These are phyloP conservation scores for Pseudopyricularia cyperi DNA, from an alignment of 2,329 filamentous ascomycete genomes.

Conservation along the genomic window DNA sequence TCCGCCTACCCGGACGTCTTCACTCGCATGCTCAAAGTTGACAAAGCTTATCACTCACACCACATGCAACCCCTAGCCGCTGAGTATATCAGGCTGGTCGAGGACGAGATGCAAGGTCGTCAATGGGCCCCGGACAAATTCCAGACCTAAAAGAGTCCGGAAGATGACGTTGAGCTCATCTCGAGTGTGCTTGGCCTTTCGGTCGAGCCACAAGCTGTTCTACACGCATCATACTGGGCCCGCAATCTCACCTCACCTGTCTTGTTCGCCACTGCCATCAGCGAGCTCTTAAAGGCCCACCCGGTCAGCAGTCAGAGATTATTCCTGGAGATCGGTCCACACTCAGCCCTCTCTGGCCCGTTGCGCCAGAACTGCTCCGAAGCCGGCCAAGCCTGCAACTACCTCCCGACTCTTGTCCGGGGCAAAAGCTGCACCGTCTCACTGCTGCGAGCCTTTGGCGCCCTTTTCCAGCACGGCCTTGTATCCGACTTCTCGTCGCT, in stretches of 20 bases:
- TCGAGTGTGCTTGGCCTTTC: not conserved
- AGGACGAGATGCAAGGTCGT: not conserved
- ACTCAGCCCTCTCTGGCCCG: slow-evolving; percentile 20
- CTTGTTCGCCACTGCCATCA: slow-evolving; percentile 16
- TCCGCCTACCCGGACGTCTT: slow-evolving; percentile 4
- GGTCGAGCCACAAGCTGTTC: too few species aligned
- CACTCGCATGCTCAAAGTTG: slow-evolving; percentile 8
- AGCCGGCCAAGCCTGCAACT: not conserved
- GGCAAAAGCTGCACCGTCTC: slow-evolving; percentile 2
- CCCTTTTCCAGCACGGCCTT: not conserved
- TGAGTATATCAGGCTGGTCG: not conserved
- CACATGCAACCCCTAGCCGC: slow-evolving; percentile 7
- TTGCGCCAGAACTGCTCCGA: slow-evolving; percentile 16
- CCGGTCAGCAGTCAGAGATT: slow-evolving; percentile 15
- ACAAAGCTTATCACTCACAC: slow-evolving; percentile 15
- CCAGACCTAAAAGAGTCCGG: not conserved
- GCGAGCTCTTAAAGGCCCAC: slow-evolving; percentile 11
- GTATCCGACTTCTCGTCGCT: not conserved
- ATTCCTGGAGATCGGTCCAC: slow-evolving; percentile 24
- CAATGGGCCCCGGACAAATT: not conserved
- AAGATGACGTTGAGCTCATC: not conserved
- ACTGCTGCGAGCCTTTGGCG: too few species aligned
- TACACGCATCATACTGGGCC: slow-evolving; percentile 16
- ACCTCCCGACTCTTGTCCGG: slow-evolving; percentile 6
- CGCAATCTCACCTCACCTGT: slow-evolving; percentile 20